Evolutionary conservation across 257 asterid species (phyloP).

Genomic region (Solanum sejunctum): DNA sequence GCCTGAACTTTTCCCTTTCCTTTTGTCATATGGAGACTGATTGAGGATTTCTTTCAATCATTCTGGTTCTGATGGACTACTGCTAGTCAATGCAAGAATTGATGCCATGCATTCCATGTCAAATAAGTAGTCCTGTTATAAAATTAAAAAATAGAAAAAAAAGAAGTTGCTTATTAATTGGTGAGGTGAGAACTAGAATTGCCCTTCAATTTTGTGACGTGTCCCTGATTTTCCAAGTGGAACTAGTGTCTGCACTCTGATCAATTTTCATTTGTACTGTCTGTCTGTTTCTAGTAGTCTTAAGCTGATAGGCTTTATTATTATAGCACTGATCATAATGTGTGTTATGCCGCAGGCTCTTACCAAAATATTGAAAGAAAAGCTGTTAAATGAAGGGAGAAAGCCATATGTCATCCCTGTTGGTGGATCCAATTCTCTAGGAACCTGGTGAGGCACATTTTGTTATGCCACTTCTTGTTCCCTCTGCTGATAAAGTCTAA

Average conservation of each 20-base stretch:
- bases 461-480: not conserved
- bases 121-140: not conserved
- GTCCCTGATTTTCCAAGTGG: not conserved
- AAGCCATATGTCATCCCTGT: slow-evolving; percentile 91
- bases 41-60: not conserved
- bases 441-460: slow-evolving; percentile 64
- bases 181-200: not conserved
- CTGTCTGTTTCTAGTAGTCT: not conserved
- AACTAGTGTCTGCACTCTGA: not conserved
- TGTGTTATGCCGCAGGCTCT: slow-evolving; percentile 51
- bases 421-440: slow-evolving; percentile 95
- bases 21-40: not conserved
- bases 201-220: not conserved
- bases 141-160: not conserved
- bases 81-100: not conserved
- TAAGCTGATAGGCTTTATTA: not conserved
- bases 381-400: slow-evolving; percentile 72
- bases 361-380: slow-evolving; percentile 59
- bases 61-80: not conserved
- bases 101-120: not conserved
- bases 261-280: not conserved
- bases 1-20: not conserved
- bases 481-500: not conserved
- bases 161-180: not conserved
- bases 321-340: not conserved